These are phyloP conservation scores for Venturia carpophila DNA, from an alignment of 2,329 filamentous ascomycete genomes.

Conservation along the genomic window DNA sequence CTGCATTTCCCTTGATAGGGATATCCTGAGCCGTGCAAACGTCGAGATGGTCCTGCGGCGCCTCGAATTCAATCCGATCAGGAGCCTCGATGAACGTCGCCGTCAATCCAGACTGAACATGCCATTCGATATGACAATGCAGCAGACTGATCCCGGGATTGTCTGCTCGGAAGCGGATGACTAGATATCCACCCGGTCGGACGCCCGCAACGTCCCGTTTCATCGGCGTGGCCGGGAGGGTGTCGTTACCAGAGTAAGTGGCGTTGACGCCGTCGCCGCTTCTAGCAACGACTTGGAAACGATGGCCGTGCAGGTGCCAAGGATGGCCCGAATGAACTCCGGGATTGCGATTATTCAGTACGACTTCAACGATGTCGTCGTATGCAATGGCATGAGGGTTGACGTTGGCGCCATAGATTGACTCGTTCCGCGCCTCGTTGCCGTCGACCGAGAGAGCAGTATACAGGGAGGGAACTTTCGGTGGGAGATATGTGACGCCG, in stretches of 20 bases:
- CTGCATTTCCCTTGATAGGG: constrained; percentile 60
- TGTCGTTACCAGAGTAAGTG: constrained; percentile 27
- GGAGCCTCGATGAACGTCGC: constrained; percentile 46
- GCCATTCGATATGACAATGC: constrained; percentile 30
- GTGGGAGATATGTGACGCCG: constrained; percentile 64
- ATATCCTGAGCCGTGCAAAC: constrained; percentile 49
- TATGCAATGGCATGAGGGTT: constrained; percentile 57
- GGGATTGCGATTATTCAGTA: constrained; percentile 66
- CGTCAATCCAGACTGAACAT: constrained; percentile 44
- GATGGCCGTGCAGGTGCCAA: constrained; percentile 68
- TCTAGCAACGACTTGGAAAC: constrained; percentile 53
- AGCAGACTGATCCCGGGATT: constrained; percentile 38
- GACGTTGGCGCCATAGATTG: constrained; percentile 44
- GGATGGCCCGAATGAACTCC: constrained; percentile 51
- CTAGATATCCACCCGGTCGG: constrained; percentile 46
- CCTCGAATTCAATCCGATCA: constrained; percentile 51
- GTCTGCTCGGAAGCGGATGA: constrained; percentile 49
- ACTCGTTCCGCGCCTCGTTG: constrained; percentile 37
- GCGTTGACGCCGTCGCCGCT: constrained; percentile 26
- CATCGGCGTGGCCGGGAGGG: constrained; percentile 36
- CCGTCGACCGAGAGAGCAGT: constrained; percentile 55
- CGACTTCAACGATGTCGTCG: constrained; percentile 58
- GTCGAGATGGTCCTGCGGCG: constrained; percentile 56
- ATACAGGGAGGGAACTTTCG: constrained; percentile 74
- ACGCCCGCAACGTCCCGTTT: constrained; percentile 49